Percentiles rank a stretch among this genome's conserved stretches.
Conservation (phyloP, 768 basidiomycete genomes). For the Mycena galopus region DNA sequence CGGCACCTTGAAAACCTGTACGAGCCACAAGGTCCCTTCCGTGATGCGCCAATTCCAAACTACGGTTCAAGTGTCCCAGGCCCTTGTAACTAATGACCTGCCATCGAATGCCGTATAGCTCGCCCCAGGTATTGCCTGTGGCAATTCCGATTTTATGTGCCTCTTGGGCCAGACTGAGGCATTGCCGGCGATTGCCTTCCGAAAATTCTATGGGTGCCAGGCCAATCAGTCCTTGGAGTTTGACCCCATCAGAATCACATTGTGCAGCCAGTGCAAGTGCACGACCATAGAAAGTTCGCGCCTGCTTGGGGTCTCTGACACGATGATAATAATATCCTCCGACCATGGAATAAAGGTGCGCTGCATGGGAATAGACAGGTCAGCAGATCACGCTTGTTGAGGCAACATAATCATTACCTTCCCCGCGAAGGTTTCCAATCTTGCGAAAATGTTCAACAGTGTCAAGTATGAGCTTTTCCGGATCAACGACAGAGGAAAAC, state of each 20-base stretch:
- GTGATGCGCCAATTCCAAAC: background rate
- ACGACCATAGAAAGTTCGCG: background rate
- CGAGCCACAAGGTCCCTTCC: background rate
- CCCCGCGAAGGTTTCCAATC: background rate
- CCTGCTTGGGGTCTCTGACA: background rate
- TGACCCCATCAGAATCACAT: background rate
- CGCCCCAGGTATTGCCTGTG: background rate
- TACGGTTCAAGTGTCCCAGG: background rate
- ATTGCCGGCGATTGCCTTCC: background rate
- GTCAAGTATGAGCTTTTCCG: background rate
- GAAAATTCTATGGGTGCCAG: background rate
- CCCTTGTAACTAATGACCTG: background rate
- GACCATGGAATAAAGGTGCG: background rate
- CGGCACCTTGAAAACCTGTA: background rate
- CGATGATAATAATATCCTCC: conserved; percentile 3
- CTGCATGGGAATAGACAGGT: background rate
- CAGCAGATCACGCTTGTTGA: background rate
- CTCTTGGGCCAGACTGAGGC: background rate
- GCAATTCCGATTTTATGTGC: background rate
- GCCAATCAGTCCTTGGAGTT: conserved; percentile 3
- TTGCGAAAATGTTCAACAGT: background rate
- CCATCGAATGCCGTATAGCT: background rate
- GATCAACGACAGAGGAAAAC: background rate
- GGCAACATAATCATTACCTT: background rate
- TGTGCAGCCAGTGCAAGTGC: background rate